Conservation (phyloP, 805 yeast genomes). For the Candida alai region DNA sequence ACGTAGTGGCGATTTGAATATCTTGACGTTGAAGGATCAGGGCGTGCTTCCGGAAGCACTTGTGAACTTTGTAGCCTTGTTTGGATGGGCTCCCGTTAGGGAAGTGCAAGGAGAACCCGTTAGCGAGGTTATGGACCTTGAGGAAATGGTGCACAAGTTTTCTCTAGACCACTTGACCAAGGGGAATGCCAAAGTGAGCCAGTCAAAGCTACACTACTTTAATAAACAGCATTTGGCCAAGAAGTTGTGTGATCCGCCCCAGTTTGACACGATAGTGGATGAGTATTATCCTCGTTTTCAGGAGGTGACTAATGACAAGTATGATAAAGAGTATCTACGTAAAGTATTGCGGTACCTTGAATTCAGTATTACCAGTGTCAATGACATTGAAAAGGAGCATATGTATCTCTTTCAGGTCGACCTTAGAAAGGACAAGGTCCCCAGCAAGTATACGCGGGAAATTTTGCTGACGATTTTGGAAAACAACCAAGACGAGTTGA, state of each 20-base stretch:
- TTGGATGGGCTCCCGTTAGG: constrained; percentile 92
- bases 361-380: constrained; percentile 47
- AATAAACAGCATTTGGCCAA: constrained; percentile 65
- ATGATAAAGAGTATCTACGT: constrained; percentile 21
- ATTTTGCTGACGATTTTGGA: constrained; percentile 1
- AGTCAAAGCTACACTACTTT: constrained; percentile 67
- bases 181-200: constrained; percentile 91
- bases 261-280: constrained; percentile 34
- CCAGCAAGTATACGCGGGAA: constrained; percentile 3
- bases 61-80: constrained; percentile 78
- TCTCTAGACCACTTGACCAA: constrained; percentile 72
- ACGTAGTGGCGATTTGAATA: constrained; percentile 77
- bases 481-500: background rate
- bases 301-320: constrained; percentile 9
- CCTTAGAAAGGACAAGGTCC: constrained; percentile 18
- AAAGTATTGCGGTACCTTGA: constrained; percentile 43
- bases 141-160: constrained; percentile 54
- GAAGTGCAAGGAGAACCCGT: constrained; percentile 41
- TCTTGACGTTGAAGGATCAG: constrained; percentile 49
- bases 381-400: constrained; percentile 48
- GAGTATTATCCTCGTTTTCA: constrained; percentile 21
- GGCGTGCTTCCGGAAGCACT: constrained; percentile 87
- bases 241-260: constrained; percentile 21
- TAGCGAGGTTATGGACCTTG: constrained; percentile 49
- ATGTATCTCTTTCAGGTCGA: constrained; percentile 45